Evolutionary conservation across 306 rosid species (phyloP), one percentile per base, ranked within the genome.

Genomic region (Begonia loranthoides): DNA sequence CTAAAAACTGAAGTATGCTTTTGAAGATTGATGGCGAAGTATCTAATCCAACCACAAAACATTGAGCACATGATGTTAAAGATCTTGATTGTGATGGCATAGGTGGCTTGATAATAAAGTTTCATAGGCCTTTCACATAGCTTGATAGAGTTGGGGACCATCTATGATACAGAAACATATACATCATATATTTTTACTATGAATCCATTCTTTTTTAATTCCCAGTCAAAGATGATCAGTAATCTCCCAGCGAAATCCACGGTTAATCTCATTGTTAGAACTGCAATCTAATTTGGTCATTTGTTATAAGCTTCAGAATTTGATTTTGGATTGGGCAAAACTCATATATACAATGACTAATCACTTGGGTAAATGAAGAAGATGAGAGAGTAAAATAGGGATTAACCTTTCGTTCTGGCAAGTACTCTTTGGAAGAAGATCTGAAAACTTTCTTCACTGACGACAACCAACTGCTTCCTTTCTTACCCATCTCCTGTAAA

Each of bases 391-490:
- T 8, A 13, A 17, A 58, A 28, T 7, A 28, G 36, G 36, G 36
- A 28, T 4, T 50, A 0, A 17, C 44, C 15, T 40, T 6, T 3
- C 14, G 9, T 3, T 50, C 24, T 13, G 55, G 49, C 10, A 51
- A 58, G 47, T 60, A 3, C 47, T 43, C 64, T 49, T 59, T 60
- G 10, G 14, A 50, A 70, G 95, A 74, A 43, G 75, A 65, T 66
- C 76, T 82, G 70, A 90, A 86, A 22, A 73, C 99, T 67, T 71
- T 90, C 85, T 80, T 90, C 63, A 90, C 94, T 0, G 95, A 68
- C 1, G 95, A 82, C 70, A 90, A 86, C 99, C 99, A 90, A 45
- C 83, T 45, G 39, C 63, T 66, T 67, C 87, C 74, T 75, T 90
- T 90, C 87, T 86, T 90, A 54, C 95, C 95, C 99, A 90, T 90